Percentiles rank a stretch among this genome's conserved stretches.
phyloP scores from a whole-genome alignment of 2,329 filamentous ascomycete genomes.

The Diaporthe nobilis region DNA sequence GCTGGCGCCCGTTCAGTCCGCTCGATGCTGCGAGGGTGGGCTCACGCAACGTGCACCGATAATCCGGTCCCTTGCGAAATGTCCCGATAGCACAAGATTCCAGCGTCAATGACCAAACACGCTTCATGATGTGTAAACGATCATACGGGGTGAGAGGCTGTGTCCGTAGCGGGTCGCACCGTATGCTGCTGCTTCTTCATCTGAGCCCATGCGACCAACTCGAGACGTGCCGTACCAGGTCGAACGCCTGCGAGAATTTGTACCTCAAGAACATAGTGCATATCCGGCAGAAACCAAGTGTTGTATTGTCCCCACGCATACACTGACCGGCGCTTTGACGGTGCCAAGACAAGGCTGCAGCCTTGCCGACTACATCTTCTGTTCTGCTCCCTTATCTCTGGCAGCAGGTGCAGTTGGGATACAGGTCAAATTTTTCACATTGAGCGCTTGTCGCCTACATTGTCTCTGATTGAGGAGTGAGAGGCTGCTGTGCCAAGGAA shows the following conservation, averaged over 20 bases:
- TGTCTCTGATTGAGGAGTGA: neutral
- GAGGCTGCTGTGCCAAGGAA: too few species aligned
- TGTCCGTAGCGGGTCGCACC: neutral
- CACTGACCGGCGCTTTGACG: neutral
- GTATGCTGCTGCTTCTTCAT: neutral
- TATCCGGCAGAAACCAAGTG: neutral
- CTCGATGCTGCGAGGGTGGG: conserved; percentile 6
- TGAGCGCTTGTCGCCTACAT: neutral
- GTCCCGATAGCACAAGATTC: conserved; percentile 29
- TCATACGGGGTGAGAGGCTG: neutral
- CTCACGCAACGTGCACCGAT: conserved; percentile 3
- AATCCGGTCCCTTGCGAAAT: neutral
- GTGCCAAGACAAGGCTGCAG: conserved; percentile 29
- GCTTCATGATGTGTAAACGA: conserved; percentile 11
- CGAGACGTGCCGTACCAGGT: neutral
- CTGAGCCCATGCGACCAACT: neutral
- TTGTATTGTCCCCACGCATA: neutral
- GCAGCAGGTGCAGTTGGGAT: too few species aligned
- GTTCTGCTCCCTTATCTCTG: neutral
- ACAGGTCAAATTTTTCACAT: neutral
- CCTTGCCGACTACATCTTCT: neutral
- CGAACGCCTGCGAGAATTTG: neutral
- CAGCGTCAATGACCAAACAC: conserved; percentile 31
- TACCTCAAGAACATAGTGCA: rapidly evolving
- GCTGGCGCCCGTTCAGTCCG: conserved; percentile 23